These are phyloP conservation scores for Apiotrichum domesticum DNA, from an alignment of 1,284 basidiomycete genomes.

Conservation along the genomic window DNA sequence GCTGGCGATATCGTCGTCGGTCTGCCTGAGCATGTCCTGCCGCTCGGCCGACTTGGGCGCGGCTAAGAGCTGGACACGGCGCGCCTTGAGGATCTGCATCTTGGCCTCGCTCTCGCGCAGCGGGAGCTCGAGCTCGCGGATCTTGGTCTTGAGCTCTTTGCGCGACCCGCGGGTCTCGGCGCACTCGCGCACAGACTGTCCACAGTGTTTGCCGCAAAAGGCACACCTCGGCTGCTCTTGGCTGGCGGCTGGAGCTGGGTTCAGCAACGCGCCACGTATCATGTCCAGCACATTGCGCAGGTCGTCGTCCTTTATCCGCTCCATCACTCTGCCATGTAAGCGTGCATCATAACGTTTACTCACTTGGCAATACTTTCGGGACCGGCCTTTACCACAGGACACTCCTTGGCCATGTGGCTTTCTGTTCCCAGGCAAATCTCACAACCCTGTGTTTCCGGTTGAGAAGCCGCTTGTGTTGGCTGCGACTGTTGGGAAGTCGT, in stretches of 20 bases:
- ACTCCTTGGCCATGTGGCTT: constrained; percentile 1
- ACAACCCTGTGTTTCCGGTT: constrained; percentile 1
- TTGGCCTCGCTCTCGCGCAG: not conserved
- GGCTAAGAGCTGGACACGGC: not conserved
- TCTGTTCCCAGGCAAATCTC: not conserved
- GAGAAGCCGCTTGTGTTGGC: no score
- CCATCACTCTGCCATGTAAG: constrained; percentile 4
- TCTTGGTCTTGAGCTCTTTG: constrained; percentile 29
- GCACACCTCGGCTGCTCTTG: constrained; percentile 15
- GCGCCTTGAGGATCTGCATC: constrained; percentile 1
- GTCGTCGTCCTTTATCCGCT: constrained; percentile 5
- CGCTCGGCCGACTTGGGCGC: no score
- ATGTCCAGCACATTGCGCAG: constrained; percentile 2
- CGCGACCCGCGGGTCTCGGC: constrained; percentile 23
- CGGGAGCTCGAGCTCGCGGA: constrained; percentile 19
- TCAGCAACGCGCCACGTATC: constrained; percentile 1
- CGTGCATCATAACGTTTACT: not conserved
- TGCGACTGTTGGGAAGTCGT: no score
- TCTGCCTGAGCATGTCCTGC: not conserved
- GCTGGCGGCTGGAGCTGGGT: not conserved
- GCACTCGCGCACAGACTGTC: constrained; percentile 23
- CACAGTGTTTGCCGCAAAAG: constrained; percentile 29
- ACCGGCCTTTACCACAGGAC: constrained; percentile 12
- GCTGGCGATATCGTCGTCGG: not conserved
- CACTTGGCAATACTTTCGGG: constrained; percentile 9